Conservation (phyloP, 116 monocot species). For the Zostera marina region DNA sequence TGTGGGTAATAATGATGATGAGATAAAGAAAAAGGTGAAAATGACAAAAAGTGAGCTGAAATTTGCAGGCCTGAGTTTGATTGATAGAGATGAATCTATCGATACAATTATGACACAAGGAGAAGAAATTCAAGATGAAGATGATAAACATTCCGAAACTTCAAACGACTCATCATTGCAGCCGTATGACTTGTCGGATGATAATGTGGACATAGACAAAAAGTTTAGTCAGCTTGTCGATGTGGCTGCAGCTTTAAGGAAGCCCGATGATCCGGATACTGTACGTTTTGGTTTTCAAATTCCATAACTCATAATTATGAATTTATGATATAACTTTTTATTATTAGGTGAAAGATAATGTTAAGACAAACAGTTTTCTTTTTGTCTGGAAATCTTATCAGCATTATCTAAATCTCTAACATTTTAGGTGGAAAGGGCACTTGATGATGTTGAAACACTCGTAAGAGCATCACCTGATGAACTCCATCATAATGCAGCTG, state of each 20-base stretch:
- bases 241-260: conserved; percentile 60
- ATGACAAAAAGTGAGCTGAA: conserved; percentile 4
- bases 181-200: conserved; percentile 93
- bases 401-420: neutral
- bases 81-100: conserved; percentile 28
- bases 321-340: neutral
- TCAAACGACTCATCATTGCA: conserved; percentile 79
- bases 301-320: neutral
- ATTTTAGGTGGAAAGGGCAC: conserved; percentile 72
- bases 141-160: conserved; percentile 38
- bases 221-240: conserved; percentile 61
- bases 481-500: conserved; percentile 54
- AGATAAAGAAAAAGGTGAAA: conserved; percentile 9
- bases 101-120: conserved; percentile 8
- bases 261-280: conserved; percentile 78
- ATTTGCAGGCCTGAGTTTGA: conserved; percentile 13
- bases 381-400: neutral
- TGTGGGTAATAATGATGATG: conserved; percentile 7
- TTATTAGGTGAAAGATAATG: neutral
- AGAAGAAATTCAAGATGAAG: conserved; percentile 11
- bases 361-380: neutral
- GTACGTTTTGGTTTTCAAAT: conserved; percentile 35
- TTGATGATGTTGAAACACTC: conserved; percentile 65
- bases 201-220: conserved; percentile 66
- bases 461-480: conserved; percentile 94